Evolutionary conservation across 352 stramenopile species (phyloP).

Genomic region (Aphanomyces invadans): DNA sequence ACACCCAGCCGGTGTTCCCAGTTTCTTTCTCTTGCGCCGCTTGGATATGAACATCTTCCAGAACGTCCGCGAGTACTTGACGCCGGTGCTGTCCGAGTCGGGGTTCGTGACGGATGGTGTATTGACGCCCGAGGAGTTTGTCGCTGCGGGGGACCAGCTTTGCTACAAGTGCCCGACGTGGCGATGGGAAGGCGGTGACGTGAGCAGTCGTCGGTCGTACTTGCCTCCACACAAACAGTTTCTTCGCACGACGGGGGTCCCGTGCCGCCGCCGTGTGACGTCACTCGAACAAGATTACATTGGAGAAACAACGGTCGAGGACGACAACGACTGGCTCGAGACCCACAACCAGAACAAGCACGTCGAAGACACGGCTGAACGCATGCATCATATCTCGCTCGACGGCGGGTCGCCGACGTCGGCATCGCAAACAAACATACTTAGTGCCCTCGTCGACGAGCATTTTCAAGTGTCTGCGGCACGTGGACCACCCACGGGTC

Average conservation of each 20-base stretch:
- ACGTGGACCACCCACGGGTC: not conserved
- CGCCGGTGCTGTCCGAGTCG: slow-evolving; percentile 85
- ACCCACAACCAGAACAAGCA: slow-evolving; percentile 27
- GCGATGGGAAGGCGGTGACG: slow-evolving; percentile 84
- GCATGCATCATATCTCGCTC: slow-evolving; percentile 59
- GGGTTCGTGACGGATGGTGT: slow-evolving; percentile 92
- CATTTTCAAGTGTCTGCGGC: slow-evolving; percentile 35
- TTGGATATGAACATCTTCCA: slow-evolving; percentile 50
- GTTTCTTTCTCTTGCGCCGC: not conserved
- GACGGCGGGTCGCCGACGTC: slow-evolving; percentile 23
- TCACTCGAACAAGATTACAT: slow-evolving; percentile 69
- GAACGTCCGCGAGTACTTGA: slow-evolving; percentile 80
- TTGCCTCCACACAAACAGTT: slow-evolving; percentile 83
- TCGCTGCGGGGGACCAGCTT: slow-evolving; percentile 91
- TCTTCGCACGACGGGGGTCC: slow-evolving; percentile 83
- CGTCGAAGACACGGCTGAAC: slow-evolving; percentile 36
- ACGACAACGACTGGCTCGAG: slow-evolving; percentile 88
- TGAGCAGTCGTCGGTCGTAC: slow-evolving; percentile 47
- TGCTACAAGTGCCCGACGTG: slow-evolving; percentile 96
- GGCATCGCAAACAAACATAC: slow-evolving; percentile 29
- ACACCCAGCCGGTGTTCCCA: not conserved
- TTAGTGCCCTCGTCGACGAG: slow-evolving; percentile 65
- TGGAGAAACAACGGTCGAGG: slow-evolving; percentile 57
- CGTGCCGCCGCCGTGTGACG: slow-evolving; percentile 75
- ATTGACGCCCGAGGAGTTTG: slow-evolving; percentile 96